These are phyloP conservation scores for Rhamnella rubrinervis DNA, from an alignment of 331 rosid species.

Conservation along the genomic window DNA sequence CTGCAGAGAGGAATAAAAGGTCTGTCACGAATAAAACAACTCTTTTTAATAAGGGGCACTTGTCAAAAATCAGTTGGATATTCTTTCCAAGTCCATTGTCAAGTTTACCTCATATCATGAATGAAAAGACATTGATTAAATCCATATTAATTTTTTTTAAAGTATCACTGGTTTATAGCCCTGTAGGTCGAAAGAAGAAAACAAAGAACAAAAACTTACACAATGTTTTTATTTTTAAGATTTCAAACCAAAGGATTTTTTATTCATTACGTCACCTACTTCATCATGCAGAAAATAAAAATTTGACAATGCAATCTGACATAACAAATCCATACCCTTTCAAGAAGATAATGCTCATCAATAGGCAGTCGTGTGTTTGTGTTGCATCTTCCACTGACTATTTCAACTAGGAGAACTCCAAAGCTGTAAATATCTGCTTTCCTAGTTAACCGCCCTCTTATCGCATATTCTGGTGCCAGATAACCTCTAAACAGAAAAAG, in stretches of 20 bases:
- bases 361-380: constrained; percentile 65
- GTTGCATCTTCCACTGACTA: constrained; percentile 84
- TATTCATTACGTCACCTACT: background rate
- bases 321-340: constrained; percentile 60
- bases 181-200: background rate
- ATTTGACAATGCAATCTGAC: background rate
- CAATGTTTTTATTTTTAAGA: background rate
- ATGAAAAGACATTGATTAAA: background rate
- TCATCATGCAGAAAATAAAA: background rate
- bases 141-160: too few relatives aligned
- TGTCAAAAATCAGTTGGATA: background rate
- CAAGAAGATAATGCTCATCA: constrained; percentile 79
- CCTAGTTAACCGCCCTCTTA: constrained; percentile 79
- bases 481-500: constrained; percentile 67
- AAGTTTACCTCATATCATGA: too few relatives aligned
- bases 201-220: background rate
- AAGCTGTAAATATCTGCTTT: constrained; percentile 89
- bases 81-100: background rate
- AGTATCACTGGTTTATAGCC: background rate
- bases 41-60: background rate
- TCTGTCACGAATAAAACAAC: background rate
- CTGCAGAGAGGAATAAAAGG: background rate
- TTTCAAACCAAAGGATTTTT: background rate
- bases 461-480: constrained; percentile 94
- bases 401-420: constrained; percentile 85